Evolutionary conservation across 768 basidiomycete genomes (phyloP).

Genomic region (Gymnopilus dilepis): DNA sequence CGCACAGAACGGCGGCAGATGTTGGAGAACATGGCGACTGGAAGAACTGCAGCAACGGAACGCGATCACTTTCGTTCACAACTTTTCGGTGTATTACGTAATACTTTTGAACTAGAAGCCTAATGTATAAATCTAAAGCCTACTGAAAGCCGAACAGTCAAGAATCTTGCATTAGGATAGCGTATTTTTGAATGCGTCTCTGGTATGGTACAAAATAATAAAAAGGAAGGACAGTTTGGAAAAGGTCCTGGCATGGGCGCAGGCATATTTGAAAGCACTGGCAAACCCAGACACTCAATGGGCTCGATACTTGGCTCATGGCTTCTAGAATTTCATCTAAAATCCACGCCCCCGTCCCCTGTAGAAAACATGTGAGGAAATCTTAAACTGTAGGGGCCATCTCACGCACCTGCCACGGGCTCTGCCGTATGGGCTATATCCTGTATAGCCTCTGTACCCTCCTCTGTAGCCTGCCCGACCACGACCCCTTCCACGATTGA

Average conservation of each 20-base stretch:
- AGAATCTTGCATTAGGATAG: constrained; percentile 20
- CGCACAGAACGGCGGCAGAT: constrained; percentile 43
- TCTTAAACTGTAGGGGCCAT: neutral
- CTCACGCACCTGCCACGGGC: constrained; percentile 74
- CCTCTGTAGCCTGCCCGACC: constrained; percentile 60
- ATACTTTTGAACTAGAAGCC: neutral
- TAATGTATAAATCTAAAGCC: neutral
- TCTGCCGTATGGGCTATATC: constrained; percentile 67
- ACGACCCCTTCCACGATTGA: constrained; percentile 82
- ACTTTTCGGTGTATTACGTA: constrained; percentile 3
- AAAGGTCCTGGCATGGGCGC: neutral
- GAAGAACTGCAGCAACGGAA: neutral
- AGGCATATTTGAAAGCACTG: neutral
- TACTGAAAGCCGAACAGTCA: neutral
- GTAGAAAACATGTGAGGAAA: constrained; percentile 5
- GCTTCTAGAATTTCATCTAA: constrained; percentile 32
- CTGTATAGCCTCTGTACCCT: constrained; percentile 47
- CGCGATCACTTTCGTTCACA: neutral
- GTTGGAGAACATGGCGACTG: constrained; percentile 40
- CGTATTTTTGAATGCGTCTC: constrained; percentile 19
- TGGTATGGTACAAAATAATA: constrained; percentile 29
- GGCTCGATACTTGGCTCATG: neutral
- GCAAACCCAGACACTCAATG: neutral
- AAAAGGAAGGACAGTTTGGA: constrained; percentile 10
- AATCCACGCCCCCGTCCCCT: constrained; percentile 74